Evolutionary conservation across 768 basidiomycete genomes (phyloP), one percentile per base, ranked within the genome.

Genomic region (Serendipita sp.): DNA sequence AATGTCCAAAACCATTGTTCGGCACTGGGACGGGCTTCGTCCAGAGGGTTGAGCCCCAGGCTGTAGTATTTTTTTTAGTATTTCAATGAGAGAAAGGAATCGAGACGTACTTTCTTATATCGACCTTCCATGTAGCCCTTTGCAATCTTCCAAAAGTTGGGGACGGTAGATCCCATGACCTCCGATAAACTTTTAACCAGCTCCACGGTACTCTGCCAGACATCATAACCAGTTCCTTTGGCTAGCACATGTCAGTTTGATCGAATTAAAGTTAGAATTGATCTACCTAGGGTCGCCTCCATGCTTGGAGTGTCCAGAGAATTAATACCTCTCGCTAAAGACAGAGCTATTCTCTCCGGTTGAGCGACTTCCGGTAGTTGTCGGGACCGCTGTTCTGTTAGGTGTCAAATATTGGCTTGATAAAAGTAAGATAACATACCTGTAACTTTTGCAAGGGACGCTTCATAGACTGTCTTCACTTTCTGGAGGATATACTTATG

Each of bases 81-180:
- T 60, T n/a, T 28, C n/a, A 32, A 35, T 28, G 32, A 28, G 48
- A 10, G 15, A 3, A 30, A 37, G 38, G 16, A 41, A 15, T 54
- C 38, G 34, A 38, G 62, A 71, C 75, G 64, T 64, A 93, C 93
- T 81, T 86, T 92, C 73, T 85, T 87, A 72, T 89, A 93, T 73
- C 89, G 92, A 3, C 96, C 95, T 47, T 96, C 93, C 76, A 94
- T 84, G 71, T 93, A 95, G 28, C 82, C 84, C 73, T 83, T 89
- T 1, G 89, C 86, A 56, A 99, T 89, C 71, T 85, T 88, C 92
- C 92, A 95, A 75, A 97, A 97, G 70, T 82, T 90, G 13, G 95
- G 93, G 28, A 99, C 80, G 1, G 87, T 81, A n/a, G 85, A 78
- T 11, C 93, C 73, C 73, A 97, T 80, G 45, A 82, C 82, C 72